A percentile compares a stretch with the other conserved stretches of the same genome.
These are phyloP conservation scores for Stachybotrys chlorohalonatus DNA, from an alignment of 2,329 filamentous ascomycete genomes.

Conservation along the genomic window DNA sequence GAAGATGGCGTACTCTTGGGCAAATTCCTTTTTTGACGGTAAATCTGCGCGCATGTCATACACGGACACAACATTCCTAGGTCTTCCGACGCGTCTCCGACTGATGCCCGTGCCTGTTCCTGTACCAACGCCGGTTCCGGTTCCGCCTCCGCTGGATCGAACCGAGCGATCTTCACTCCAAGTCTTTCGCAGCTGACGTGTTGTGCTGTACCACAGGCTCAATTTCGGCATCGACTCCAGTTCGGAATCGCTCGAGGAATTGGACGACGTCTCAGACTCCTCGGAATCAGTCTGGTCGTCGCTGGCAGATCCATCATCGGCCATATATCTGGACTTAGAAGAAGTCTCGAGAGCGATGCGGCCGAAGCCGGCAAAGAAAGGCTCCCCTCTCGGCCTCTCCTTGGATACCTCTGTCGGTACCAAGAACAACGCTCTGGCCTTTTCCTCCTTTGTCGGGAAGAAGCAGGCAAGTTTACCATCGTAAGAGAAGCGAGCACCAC, in stretches of 20 bases:
- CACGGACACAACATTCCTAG: conserved; percentile 66
- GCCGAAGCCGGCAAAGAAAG: conserved; percentile 49
- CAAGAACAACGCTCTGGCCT: conserved; percentile 40
- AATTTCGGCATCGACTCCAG: conserved; percentile 54
- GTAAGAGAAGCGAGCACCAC: conserved; percentile 52
- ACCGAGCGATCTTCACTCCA: conserved; percentile 48
- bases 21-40: conserved; percentile 72
- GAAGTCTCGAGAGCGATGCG: conserved; percentile 42
- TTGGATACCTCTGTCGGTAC: conserved; percentile 34
- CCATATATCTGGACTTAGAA: conserved; percentile 34
- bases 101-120: conserved; percentile 44
- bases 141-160: conserved; percentile 53
- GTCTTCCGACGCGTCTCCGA: conserved; percentile 34
- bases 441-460: conserved; percentile 60
- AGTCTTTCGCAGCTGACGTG: conserved; percentile 41
- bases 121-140: conserved; percentile 39
- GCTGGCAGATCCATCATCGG: conserved; percentile 41
- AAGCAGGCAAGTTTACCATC: conserved; percentile 58
- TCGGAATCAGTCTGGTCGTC: conserved; percentile 43
- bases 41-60: conserved; percentile 60
- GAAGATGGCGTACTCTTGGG: conserved; percentile 73
- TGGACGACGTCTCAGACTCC: conserved; percentile 36
- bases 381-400: conserved; percentile 42
- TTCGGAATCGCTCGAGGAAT: conserved; percentile 51
- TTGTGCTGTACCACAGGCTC: conserved; percentile 46